Evolutionary conservation across 1,139 yeast genomes (phyloP).

Genomic region (Yamadazyma triangularis): DNA sequence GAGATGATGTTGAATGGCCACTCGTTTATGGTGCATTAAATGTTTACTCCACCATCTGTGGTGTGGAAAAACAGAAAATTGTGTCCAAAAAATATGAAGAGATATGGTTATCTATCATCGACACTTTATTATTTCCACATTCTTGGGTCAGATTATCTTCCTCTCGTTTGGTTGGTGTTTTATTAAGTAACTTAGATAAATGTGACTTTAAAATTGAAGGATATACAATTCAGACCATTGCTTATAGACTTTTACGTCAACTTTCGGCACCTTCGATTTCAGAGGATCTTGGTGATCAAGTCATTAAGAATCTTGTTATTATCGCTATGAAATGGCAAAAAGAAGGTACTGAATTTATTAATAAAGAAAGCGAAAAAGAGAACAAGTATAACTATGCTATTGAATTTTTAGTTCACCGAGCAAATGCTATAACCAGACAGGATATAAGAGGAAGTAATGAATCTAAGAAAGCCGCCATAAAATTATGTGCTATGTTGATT

Average conservation of each 20-base stretch:
- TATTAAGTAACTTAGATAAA: constrained; percentile 40
- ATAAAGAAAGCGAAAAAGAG: constrained; percentile 17
- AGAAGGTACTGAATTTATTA: constrained; percentile 33
- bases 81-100: constrained; percentile 23
- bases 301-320: constrained; percentile 62
- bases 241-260: constrained; percentile 69
- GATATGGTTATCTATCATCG: constrained; percentile 53
- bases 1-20: constrained; percentile 61
- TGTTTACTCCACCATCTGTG: constrained; percentile 44
- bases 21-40: constrained; percentile 62
- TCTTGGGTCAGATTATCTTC: constrained; percentile 83
- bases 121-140: constrained; percentile 74
- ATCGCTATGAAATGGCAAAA: constrained; percentile 63
- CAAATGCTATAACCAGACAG: constrained; percentile 61
- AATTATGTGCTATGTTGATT: constrained; percentile 51
- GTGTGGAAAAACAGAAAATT: constrained; percentile 25
- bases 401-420: constrained; percentile 60
- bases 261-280: constrained; percentile 73
- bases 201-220: constrained; percentile 27
- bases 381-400: constrained; percentile 38
- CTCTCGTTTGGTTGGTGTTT: constrained; percentile 53
- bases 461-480: constrained; percentile 65
- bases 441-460: constrained; percentile 49
- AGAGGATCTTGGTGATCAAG: constrained; percentile 60
- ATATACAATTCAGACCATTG: constrained; percentile 56